Evolutionary conservation across 2,329 filamentous ascomycete genomes (phyloP), one percentile per base, ranked within the genome.

Genomic region (Neofusicoccum parvum): DNA sequence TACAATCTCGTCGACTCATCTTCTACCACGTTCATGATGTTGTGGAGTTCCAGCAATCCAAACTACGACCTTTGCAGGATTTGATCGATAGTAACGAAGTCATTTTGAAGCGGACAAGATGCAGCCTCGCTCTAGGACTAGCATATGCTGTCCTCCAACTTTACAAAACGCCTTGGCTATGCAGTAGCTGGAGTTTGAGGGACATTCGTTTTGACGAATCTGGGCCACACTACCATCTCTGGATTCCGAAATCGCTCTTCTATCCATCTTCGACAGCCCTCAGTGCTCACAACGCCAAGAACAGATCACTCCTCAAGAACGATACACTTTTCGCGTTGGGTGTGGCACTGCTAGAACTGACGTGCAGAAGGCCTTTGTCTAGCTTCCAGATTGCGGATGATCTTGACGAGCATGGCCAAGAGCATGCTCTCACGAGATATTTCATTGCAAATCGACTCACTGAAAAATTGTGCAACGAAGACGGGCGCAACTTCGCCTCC

Each of bases 341-440:
- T 6, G 43, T 69, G 15, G 68, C 69, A 2, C 60, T 70, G 6
- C 37, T 70, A 15, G 69, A 70, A 37, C 49, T 70, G 10, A 6
- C 68, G 7, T 64, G 66, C 41, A 54, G 68, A 17, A 15, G 14
- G 17, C 39, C 65, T 15, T 32, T 69, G 20, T 6, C 39, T 39
- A 2, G 46, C 17, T 10, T 58, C 67, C 32, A 41, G 59, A 34
- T 32, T 10, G 12, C 1, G 43, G 65, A 67, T n/a, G 68, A 69
- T 15, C 64, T 67, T 1, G 39, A 58, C 15, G 10, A 7, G 0
- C 27, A 27, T 12, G 12, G 23, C 3, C 12, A 41, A 9, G 15
- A 58, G 9, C 36, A 43, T 9, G 41, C 14, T 23, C 54, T 64
- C 17, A 68, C 68, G 0, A 62, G 63, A 17, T 23, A 58, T 15